Conservation (phyloP, 2,329 filamentous ascomycete genomes). For the Pseudocercospora cruenta region DNA sequence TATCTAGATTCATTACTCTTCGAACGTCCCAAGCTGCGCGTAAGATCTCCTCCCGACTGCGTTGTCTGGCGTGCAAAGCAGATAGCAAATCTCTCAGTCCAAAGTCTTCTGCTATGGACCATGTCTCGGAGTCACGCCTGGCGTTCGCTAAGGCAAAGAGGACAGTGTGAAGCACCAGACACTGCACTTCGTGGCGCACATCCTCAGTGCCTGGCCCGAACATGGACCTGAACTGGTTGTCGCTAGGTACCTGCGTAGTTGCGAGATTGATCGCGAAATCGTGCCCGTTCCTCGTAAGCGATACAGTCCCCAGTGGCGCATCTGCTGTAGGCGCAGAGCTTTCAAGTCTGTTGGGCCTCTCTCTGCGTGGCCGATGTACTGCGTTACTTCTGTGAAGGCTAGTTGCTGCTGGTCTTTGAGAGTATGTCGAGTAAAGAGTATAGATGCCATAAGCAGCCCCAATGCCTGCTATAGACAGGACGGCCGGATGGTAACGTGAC, state of each 20-base stretch:
- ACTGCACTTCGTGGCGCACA: slow-evolving; percentile 11
- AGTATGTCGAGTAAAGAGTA: slow-evolving; percentile 53
- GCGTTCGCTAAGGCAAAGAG: slow-evolving; percentile 5
- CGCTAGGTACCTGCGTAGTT: slow-evolving; percentile 13
- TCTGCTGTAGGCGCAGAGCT: slow-evolving; percentile 19
- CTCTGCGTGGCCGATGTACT: slow-evolving; percentile 24
- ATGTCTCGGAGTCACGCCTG: background rate
- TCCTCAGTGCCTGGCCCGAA: slow-evolving; percentile 12
- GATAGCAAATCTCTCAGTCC: slow-evolving; percentile 12
- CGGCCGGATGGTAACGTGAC: slow-evolving; percentile 51
- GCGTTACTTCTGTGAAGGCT: slow-evolving; percentile 30
- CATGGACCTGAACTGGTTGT: slow-evolving; percentile 16
- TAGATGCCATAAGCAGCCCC: slow-evolving; percentile 63
- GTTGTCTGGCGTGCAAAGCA: slow-evolving; percentile 5
- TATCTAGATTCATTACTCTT: slow-evolving; percentile 17
- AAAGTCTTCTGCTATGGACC: slow-evolving; percentile 1
- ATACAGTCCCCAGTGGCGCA: slow-evolving; percentile 23
- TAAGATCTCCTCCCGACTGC: slow-evolving; percentile 9
- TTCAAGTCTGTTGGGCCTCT: slow-evolving; percentile 9
- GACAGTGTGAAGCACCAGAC: slow-evolving; percentile 10
- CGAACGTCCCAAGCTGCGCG: slow-evolving; percentile 13
- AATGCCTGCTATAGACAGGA: slow-evolving; percentile 60
- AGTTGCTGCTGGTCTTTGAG: slow-evolving; percentile 14
- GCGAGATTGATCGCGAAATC: slow-evolving; percentile 22
- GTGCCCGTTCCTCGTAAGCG: slow-evolving; percentile 15